Conservation (phyloP, 176 grass and related monocot genomes). For the Juncus effusus region DNA sequence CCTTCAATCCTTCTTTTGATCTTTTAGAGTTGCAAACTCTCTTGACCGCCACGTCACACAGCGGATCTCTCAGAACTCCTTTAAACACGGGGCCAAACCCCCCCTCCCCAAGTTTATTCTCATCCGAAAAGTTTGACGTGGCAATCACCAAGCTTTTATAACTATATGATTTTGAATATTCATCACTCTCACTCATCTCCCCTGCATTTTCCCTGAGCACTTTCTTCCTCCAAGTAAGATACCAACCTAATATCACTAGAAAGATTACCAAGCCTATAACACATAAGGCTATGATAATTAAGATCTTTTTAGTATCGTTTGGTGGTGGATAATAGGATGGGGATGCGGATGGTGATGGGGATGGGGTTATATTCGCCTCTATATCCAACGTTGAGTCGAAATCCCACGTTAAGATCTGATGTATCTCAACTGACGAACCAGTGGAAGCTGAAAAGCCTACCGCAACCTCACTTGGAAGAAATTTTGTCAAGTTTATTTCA, state of each 20-base stretch:
- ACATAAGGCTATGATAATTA: too few relatives aligned
- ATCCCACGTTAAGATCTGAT: constrained; percentile 31
- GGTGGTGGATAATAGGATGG: neutral
- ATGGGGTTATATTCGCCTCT: too few relatives aligned
- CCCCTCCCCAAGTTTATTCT: constrained; percentile 13
- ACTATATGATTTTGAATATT: too few relatives aligned
- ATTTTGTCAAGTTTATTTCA: constrained; percentile 2
- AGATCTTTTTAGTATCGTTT: neutral
- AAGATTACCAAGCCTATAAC: neutral
- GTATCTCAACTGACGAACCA: constrained; percentile 8
- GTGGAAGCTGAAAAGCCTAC: constrained; percentile 36
- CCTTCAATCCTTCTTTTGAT: neutral
- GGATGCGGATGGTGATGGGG: too few relatives aligned
- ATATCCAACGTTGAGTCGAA: constrained; percentile 28
- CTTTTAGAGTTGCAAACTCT: constrained; percentile 7
- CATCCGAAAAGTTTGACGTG: neutral
- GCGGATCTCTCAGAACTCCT: neutral
- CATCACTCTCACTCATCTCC: too few relatives aligned
- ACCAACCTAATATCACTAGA: neutral
- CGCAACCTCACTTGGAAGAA: constrained; percentile 21
- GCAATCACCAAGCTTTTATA: neutral
- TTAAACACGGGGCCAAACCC: constrained; percentile 15
- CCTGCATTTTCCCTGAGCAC: neutral
- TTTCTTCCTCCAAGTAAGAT: neutral
- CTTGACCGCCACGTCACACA: neutral